A percentile compares a stretch with the other conserved stretches of the same genome.
phyloP scores from a whole-genome alignment of 1,139 yeast species.

The Schwanniomyces etchellsii region DNA sequence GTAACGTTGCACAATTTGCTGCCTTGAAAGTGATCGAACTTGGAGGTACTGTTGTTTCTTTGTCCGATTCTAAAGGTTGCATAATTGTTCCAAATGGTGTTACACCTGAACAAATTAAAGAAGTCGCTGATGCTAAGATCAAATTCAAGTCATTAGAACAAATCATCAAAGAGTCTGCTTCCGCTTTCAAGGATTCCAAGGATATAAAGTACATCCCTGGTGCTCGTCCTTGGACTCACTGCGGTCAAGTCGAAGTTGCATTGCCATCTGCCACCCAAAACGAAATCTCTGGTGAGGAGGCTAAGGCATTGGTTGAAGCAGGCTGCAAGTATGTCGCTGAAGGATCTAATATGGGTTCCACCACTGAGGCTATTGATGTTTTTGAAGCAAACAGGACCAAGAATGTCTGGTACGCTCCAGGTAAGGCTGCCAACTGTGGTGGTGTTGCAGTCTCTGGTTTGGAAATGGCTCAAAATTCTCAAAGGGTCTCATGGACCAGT shows the following conservation, averaged over 20 bases:
- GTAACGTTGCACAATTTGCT: slow-evolving; percentile 99
- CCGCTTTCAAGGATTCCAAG: slow-evolving; percentile 51
- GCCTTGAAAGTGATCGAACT: slow-evolving; percentile 95
- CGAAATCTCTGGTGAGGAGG: slow-evolving; percentile 96
- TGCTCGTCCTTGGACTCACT: slow-evolving; percentile 95
- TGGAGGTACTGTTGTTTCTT: slow-evolving; percentile 90
- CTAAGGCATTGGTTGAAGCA: slow-evolving; percentile 84
- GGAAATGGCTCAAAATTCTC: slow-evolving; percentile 99
- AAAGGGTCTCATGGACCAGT: slow-evolving; percentile 79
- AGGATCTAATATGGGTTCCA: slow-evolving; percentile 99
- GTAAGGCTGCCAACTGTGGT: slow-evolving; percentile 99
- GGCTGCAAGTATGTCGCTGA: slow-evolving; percentile 95
- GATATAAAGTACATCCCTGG: slow-evolving; percentile 76
- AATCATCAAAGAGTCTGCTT: slow-evolving; percentile 51
- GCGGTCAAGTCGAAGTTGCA: slow-evolving; percentile 90
- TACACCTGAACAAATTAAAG: slow-evolving; percentile 71
- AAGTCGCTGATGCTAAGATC: slow-evolving; percentile 77
- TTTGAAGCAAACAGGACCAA: slow-evolving; percentile 81
- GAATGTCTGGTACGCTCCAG: slow-evolving; percentile 97
- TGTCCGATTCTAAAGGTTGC: slow-evolving; percentile 92
- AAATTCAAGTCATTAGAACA: slow-evolving; percentile 72
- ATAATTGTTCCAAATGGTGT: slow-evolving; percentile 75
- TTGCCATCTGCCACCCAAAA: slow-evolving; percentile 98
- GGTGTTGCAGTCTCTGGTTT: slow-evolving; percentile 99
- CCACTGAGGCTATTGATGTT: slow-evolving; percentile 92